Base-by-base conservation (phyloP, 495 filamentous ascomycete species). In the Talaromyces stipitatus region DNA sequence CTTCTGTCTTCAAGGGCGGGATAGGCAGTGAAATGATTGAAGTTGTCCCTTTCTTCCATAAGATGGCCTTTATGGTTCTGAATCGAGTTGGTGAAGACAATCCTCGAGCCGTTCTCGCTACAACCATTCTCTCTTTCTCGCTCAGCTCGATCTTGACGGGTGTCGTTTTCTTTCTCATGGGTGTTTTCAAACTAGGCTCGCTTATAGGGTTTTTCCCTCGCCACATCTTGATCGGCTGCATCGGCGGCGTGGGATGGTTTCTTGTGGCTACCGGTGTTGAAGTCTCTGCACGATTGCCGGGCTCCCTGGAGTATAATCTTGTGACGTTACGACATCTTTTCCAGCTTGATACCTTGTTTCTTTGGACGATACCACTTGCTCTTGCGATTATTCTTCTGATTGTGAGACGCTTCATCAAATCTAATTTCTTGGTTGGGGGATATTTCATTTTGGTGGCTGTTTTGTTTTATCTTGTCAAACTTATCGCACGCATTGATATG, bases 1-100 rank as follows among this genome's bases (percentile, higher is more conserved):
- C 90, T 5, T 96, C 91, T 64, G 83, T 89, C 23, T 98, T 98
- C 73, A 86, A 84, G 62, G 92, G 94, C 11, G 94, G 88, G 6
- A 84, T 97, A 62, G 94, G 94, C 22, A 97, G 92, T n/a, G 94
- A 97, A 66, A 87, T 97, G 86, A 97, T 97, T 58, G 92, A 97
- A 74, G 91, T 97, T 7, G 91, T 97, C 6, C 92, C 92, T 2
- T 97, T 96, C 71, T 96, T 96, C 66, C 92, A 97, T 66, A 92
- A 90, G 63, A 97, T 97, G 92, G 91, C 92, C 1, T 87, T 87
- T 65, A 91, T 87, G 10, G 95, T 97, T 59, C 82, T 96, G 62
- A 72, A 75, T 23, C 74, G 78, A 26, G 84, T 97, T 46, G 90
- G 91, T 5, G 82, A 86, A 61, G 84, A 92, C 32, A 87, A 94